Percentiles rank a stretch among this genome's conserved stretches.
These are phyloP conservation scores for Debaryomycetaceae sp. DNA, from an alignment of 1,139 yeast genomes.

Conservation along the genomic window DNA sequence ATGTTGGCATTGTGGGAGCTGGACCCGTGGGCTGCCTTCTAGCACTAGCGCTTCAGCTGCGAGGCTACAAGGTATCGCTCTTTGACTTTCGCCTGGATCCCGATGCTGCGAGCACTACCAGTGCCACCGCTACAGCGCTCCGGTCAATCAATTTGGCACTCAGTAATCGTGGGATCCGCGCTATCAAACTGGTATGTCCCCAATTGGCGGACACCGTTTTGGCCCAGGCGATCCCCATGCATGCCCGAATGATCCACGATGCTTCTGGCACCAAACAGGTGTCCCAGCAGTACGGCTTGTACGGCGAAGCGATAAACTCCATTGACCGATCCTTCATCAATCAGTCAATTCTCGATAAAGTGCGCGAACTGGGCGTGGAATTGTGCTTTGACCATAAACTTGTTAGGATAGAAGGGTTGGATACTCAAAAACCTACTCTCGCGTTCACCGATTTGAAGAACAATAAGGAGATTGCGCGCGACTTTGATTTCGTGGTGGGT, in stretches of 20 bases:
- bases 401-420: slow-evolving; percentile 19
- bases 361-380: slow-evolving; percentile 34
- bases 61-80: slow-evolving; percentile 64
- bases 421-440: slow-evolving; percentile 14
- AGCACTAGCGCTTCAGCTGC: slow-evolving; percentile 63
- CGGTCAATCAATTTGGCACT: slow-evolving; percentile 83
- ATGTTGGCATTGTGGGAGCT: slow-evolving; percentile 59
- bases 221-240: slow-evolving; percentile 66
- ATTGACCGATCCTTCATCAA: slow-evolving; percentile 70
- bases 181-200: slow-evolving; percentile 52
- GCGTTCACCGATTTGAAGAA: slow-evolving; percentile 10
- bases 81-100: slow-evolving; percentile 50
- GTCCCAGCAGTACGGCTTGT: slow-evolving; percentile 69
- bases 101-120: slow-evolving; percentile 6
- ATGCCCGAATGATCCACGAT: slow-evolving; percentile 85
- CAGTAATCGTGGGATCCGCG: slow-evolving; percentile 69
- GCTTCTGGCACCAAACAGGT: slow-evolving; percentile 46
- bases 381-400: slow-evolving; percentile 53
- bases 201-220: slow-evolving; percentile 47
- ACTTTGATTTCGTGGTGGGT: slow-evolving; percentile 56
- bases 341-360: slow-evolving; percentile 51
- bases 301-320: slow-evolving; percentile 78
- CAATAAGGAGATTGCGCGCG: slow-evolving; percentile 6
- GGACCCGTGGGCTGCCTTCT: slow-evolving; percentile 88
- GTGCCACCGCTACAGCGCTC: slow-evolving; percentile 29